Evolutionary conservation across 2,329 filamentous ascomycete species (phyloP), one percentile per base, ranked within the genome.

Genomic region (Colletotrichum euphorbiae): DNA sequence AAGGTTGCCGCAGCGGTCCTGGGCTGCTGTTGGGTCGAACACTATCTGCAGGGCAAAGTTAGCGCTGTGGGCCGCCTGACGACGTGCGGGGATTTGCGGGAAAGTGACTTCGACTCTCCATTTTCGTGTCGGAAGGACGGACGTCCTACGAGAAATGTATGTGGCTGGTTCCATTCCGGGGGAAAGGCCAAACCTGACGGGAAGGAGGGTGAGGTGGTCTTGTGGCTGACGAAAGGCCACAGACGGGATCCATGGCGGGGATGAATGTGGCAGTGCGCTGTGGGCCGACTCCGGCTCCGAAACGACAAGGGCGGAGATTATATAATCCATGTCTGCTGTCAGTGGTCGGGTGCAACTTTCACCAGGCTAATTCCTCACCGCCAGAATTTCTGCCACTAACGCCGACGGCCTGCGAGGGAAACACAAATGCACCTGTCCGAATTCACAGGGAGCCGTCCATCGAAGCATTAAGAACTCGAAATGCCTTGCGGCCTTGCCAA

Each of bases 71-170:
- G 13, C 6, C 45, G 28, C 31, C 57, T 52, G 45, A 61, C 45
- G 57, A 52, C 57, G 57, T 61, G 46, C 57, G 36, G 57, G 57
- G 45, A n/a, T 21, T n/a, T 8, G 48, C 36, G 48, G 24, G 24
- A 24, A 24, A 51, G 45, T 17, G 45, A 28, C 42, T 57, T 31
- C 19, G 21, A 8, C 21, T 57, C 52, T 42, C 52, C 7, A 42
- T 42, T 42, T 56, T 56, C 0, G 36, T 56, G 55, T 13, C 33
- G 15, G 55, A 12, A 6, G 40, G 24, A 21, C 17, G 54, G 5
- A 24, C 21, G 3, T 24, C 21, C 21, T n/a, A 31, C 38, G 5
- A 3, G 12, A 4, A 3, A 1, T 6, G 6, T 6, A n/a, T n/a
- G 55, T 57, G 54, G 54, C 54, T 57, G 38, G 6, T 6, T 6